Evolutionary conservation across 2,329 filamentous ascomycete genomes (phyloP).

Genomic region (Dactylellina parvicollis): DNA sequence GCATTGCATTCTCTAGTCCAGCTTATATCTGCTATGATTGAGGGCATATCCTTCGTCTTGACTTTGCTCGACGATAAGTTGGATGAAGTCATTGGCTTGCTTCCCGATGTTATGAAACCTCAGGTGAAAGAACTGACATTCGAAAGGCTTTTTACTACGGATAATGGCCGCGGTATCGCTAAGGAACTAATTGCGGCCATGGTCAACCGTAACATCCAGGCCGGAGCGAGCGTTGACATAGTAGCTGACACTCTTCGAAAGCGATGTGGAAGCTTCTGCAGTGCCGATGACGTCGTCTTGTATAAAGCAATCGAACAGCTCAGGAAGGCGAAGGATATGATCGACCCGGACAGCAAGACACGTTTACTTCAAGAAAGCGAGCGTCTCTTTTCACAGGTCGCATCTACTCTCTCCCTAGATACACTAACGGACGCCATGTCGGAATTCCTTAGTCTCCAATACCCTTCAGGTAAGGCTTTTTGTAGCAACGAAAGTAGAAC

Average conservation of each 20-base stretch:
- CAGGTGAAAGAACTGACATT: constrained; percentile 82
- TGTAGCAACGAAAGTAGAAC: background rate
- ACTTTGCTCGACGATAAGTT: constrained; percentile 95
- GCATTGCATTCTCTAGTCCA: constrained; percentile 86
- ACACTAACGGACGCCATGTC: constrained; percentile 81
- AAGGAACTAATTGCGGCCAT: constrained; percentile 97
- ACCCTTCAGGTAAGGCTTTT: constrained; percentile 62
- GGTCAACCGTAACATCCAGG: constrained; percentile 96
- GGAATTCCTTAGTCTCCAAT: constrained; percentile 82
- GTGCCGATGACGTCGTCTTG: constrained; percentile 93
- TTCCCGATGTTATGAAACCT: constrained; percentile 76
- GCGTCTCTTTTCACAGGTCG: constrained; percentile 86
- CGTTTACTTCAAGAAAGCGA: constrained; percentile 88
- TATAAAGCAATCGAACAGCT: constrained; percentile 98
- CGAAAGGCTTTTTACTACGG: constrained; percentile 83
- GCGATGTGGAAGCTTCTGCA: constrained; percentile 96
- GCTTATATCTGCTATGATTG: constrained; percentile 88
- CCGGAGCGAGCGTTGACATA: constrained; percentile 95
- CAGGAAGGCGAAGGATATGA: constrained; percentile 83
- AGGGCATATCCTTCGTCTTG: constrained; percentile 94
- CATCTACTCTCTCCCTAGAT: constrained; percentile 79
- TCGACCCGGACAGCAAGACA: constrained; percentile 78
- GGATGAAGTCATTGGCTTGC: constrained; percentile 81
- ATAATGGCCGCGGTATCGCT: constrained; percentile 83
- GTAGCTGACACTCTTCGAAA: constrained; percentile 93